Base-by-base conservation (phyloP, 2,329 filamentous ascomycete genomes). In the Penicillium hordei region DNA sequence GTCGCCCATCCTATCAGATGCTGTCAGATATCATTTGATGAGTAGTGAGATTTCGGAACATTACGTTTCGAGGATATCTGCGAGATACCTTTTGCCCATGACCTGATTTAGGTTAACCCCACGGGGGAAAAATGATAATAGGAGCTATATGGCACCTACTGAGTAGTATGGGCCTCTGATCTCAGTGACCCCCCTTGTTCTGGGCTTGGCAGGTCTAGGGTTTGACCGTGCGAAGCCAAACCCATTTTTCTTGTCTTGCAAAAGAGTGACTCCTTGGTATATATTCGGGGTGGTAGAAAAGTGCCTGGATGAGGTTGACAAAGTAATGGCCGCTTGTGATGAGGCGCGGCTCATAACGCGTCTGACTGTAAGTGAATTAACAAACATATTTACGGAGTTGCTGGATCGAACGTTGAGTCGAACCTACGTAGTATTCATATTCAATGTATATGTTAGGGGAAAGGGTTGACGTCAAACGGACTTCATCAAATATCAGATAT, bases 101-200 rank as follows among this genome's bases (percentile, higher is more conserved):
- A 75, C 74, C 75, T 77, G 51, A 33, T 45, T 42, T 40, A 6
- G 15, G 40, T 48, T 29, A 62, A 50, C 45, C 40, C 33, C 10
- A 2, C 5, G n/a, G 21, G 21, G 21, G 21, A 23, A 23, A 23
- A 10, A 33, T 3, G 5, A 29, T 17, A 27, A 57, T 8, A 40
- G 17, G 3, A 12, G n/a, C 1, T 44, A 25, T 38, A 48, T 42
- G 27, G 10, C 19, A 58, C 69, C 50, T 71, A 74, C 80, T 0
- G 80, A 79, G 66, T 84, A 84, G 65, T 83, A 84, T 7, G 81
- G 82, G 0, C 82, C 82, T 33, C 81, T 74, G 55, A 84, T 84
- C 67, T 84, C 82, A 0, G 82, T 84, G 6, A 83, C 81, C 5
- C 78, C 80, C 38, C 72, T 76, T 5, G 66, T 75, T 29, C 82